A percentile compares a stretch with the other conserved stretches of the same genome.
Conservation (phyloP, 257 asterid species). For the Nicotiana otophora region DNA sequence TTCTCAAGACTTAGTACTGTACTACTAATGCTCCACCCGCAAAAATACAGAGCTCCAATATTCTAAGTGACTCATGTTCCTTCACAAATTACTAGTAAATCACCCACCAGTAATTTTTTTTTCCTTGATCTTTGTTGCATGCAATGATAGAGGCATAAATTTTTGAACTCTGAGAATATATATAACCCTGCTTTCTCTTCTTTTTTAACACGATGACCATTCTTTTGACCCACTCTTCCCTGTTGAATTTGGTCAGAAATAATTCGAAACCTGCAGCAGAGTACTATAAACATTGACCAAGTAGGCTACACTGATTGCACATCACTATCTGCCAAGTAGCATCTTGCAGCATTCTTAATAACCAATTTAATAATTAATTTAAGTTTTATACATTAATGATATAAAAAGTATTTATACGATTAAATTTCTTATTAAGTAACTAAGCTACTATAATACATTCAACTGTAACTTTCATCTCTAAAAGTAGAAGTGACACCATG, state of each 20-base stretch:
- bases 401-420: too few species aligned
- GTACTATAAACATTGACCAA: not conserved
- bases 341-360: too few species aligned
- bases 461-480: too few species aligned
- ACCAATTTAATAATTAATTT: too few species aligned
- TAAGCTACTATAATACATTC: too few species aligned
- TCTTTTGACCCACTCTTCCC: not conserved
- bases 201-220: not conserved
- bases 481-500: too few species aligned
- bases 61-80: not conserved
- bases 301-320: not conserved
- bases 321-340: not conserved
- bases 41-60: not conserved
- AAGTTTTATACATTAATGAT: too few species aligned
- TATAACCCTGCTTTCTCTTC: conserved; percentile 15
- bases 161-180: not conserved
- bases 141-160: not conserved
- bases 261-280: not conserved
- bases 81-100: not conserved
- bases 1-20: not conserved
- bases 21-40: not conserved
- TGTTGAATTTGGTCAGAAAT: not conserved
- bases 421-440: too few species aligned
- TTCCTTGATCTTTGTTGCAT: not conserved
- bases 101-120: not conserved